A percentile compares a stretch with the other conserved stretches of the same genome.
phyloP scores from a whole-genome alignment of 2,329 filamentous ascomycete species.

The Thelonectria olida region DNA sequence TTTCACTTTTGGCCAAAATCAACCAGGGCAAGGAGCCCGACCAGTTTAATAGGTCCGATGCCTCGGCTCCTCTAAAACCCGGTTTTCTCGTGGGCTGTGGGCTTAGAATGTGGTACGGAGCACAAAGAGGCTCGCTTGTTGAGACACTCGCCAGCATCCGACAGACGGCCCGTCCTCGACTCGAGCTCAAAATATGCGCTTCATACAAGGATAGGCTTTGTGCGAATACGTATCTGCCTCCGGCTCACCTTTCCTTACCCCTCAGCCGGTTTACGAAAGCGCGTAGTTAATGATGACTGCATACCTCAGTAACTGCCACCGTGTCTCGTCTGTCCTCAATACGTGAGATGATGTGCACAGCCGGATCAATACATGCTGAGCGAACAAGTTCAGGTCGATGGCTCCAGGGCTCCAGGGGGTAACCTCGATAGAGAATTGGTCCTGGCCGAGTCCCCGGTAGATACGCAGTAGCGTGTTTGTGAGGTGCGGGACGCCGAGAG shows the following conservation, averaged over 20 bases:
- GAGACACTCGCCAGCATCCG: slow-evolving; percentile 14
- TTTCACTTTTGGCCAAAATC: neutral
- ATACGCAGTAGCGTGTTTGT: slow-evolving; percentile 28
- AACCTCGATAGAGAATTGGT: slow-evolving; percentile 23
- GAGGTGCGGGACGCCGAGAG: slow-evolving; percentile 14
- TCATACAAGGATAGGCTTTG: neutral
- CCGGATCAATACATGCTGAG: neutral
- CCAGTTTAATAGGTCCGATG: slow-evolving; percentile 13
- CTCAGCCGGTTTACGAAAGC: neutral
- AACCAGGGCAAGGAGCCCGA: neutral
- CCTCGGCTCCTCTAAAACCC: slow-evolving; percentile 17
- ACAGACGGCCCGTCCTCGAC: slow-evolving; percentile 6
- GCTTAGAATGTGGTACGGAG: slow-evolving; percentile 3
- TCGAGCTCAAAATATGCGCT: neutral
- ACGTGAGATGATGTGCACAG: neutral
- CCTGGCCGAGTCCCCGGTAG: slow-evolving; percentile 33
- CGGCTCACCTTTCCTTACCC: neutral
- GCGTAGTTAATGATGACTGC: neutral
- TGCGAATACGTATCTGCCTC: neutral
- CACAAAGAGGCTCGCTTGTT: slow-evolving; percentile 12
- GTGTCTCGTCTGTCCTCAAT: neutral
- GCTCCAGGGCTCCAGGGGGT: slow-evolving; percentile 29
- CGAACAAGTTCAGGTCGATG: neutral
- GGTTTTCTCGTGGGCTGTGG: slow-evolving; percentile 16
- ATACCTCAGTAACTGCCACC: neutral